Conservation (phyloP, 164 flowering plant species). For the Dillenia suffruticosa region DNA sequence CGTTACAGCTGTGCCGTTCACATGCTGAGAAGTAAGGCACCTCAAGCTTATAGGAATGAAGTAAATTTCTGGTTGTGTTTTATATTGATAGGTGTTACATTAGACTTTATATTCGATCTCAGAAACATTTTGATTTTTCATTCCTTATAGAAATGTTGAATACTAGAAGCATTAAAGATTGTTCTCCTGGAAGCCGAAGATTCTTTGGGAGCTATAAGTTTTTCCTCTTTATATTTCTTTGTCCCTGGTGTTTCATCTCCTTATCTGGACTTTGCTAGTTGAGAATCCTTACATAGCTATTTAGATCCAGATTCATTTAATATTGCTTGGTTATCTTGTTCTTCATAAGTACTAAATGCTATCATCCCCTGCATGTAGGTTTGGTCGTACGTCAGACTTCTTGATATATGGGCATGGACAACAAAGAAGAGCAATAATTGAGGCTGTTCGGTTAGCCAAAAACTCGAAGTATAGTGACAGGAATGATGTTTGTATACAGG, state of each 20-base stretch:
- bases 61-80: no score
- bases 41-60: no score
- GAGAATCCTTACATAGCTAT: not conserved
- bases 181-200: no score
- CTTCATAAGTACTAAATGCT: constrained; percentile 2
- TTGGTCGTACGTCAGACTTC: constrained; percentile 82
- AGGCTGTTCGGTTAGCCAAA: constrained; percentile 74
- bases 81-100: no score
- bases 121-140: no score
- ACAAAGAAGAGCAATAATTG: constrained; percentile 85
- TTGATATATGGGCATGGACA: constrained; percentile 87
- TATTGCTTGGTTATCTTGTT: not conserved
- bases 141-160: no score
- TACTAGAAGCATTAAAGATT: no score
- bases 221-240: not conserved
- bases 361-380: constrained; percentile 31
- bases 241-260: not conserved
- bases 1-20: constrained; percentile 84
- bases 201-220: not conserved
- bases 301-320: no score
- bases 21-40: constrained; percentile 86
- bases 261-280: not conserved
- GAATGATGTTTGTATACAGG: constrained; percentile 24
- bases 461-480: constrained; percentile 29
- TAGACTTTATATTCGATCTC: no score